Conservation (phyloP, 73 alveolate species). For the Durusdinium trenchii region DNA sequence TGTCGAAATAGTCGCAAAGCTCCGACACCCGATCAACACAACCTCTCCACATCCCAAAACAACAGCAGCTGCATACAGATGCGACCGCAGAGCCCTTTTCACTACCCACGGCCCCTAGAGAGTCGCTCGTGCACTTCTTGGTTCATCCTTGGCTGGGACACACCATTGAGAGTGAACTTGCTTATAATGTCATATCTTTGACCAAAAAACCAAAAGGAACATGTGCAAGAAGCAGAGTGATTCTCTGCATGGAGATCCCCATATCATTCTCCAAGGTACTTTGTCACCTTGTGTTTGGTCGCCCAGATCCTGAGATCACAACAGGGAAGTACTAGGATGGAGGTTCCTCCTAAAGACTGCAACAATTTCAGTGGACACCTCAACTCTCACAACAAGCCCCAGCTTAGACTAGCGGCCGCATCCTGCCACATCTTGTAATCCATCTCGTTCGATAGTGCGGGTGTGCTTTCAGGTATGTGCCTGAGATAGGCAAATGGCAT, state of each 20-base stretch:
- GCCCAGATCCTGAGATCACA: slow-evolving; percentile 8
- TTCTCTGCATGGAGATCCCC: not conserved
- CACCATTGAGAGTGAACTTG: not conserved
- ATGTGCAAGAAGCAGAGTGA: not conserved
- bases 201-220: not conserved
- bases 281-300: not conserved
- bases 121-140: not conserved
- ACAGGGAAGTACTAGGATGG: not conserved
- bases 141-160: not conserved
- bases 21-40: no score
- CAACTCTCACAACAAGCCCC: not conserved
- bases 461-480: not conserved
- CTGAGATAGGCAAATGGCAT: not conserved
- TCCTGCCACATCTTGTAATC: slow-evolving; percentile 11
- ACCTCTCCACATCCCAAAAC: no score
- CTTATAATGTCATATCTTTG: not conserved
- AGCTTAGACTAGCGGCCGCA: not conserved
- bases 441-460: not conserved
- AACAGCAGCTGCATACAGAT: not conserved
- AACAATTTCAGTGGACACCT: not conserved
- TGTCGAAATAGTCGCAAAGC: slow-evolving; percentile 8
- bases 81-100: not conserved
- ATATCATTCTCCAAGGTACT: not conserved
- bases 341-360: not conserved
- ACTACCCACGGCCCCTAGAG: not conserved